Conservation (phyloP, 768 basidiomycete genomes). For the Nevesoporus exiguus region DNA sequence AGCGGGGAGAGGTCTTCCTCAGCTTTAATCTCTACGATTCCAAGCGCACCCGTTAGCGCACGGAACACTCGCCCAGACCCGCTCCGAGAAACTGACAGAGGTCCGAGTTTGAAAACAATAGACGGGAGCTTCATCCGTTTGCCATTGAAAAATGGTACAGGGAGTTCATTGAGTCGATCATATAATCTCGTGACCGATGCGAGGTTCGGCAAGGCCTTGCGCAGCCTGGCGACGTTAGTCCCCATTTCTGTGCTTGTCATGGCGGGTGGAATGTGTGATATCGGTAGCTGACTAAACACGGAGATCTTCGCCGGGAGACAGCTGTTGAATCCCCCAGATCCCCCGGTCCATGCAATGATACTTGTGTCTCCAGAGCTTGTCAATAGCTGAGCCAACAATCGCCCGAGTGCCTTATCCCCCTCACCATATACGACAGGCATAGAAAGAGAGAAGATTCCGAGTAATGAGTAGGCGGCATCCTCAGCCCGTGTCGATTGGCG, state of each 20-base stretch:
- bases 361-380: background rate
- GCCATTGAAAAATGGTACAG: background rate
- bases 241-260: background rate
- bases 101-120: background rate
- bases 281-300: background rate
- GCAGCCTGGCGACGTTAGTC: background rate
- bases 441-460: background rate
- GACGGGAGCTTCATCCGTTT: background rate
- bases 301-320: background rate
- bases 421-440: background rate
- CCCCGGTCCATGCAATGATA: background rate
- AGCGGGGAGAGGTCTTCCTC: background rate
- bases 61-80: background rate
- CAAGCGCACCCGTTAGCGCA: background rate
- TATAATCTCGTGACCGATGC: background rate
- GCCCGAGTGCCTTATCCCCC: background rate
- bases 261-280: background rate
- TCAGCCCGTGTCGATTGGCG: background rate
- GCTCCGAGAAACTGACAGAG: background rate
- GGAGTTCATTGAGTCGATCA: background rate
- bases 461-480: background rate
- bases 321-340: background rate
- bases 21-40: background rate
- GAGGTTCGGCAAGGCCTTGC: background rate
- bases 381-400: background rate